Evolutionary conservation across 176 grass and related monocot genomes (phyloP).

Genomic region (Tuctoria greenei): DNA sequence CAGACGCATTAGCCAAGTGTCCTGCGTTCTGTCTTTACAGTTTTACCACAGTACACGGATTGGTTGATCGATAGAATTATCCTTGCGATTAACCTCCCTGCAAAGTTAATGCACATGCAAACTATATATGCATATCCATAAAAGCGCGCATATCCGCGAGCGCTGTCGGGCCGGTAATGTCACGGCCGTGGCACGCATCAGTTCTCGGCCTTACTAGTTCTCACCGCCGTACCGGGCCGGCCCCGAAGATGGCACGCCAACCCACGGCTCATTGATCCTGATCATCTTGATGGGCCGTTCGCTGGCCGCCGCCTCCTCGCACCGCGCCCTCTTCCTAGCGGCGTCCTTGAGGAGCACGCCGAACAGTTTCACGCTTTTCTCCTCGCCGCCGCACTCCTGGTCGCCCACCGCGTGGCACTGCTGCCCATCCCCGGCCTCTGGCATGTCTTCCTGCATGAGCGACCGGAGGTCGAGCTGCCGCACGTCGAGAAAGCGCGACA

Average conservation of each 20-base stretch:
- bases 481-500: constrained; percentile 76
- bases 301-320: constrained; percentile 44
- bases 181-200: constrained; percentile 11
- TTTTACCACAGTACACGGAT: constrained; percentile 22
- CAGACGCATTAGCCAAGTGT: not conserved
- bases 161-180: not conserved
- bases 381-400: not conserved
- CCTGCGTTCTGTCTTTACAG: constrained; percentile 11
- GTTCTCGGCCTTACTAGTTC: constrained; percentile 32
- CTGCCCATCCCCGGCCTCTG: constrained; percentile 1
- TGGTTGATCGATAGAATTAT: constrained; percentile 10
- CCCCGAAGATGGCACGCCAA: constrained; percentile 41
- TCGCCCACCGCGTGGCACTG: not conserved
- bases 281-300: constrained; percentile 59
- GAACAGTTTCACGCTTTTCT: constrained; percentile 62
- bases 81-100: constrained; percentile 13
- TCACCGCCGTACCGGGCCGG: constrained; percentile 36
- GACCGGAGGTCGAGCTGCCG: constrained; percentile 47
- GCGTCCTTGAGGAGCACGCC: constrained; percentile 56
- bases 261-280: constrained; percentile 52
- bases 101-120: not conserved
- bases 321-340: constrained; percentile 44
- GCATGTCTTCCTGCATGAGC: constrained; percentile 47
- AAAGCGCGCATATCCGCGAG: not conserved
- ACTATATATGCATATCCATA: not conserved